These are phyloP conservation scores for Poa pratensis DNA, from an alignment of 176 grass and related monocot genomes.

Conservation along the genomic window DNA sequence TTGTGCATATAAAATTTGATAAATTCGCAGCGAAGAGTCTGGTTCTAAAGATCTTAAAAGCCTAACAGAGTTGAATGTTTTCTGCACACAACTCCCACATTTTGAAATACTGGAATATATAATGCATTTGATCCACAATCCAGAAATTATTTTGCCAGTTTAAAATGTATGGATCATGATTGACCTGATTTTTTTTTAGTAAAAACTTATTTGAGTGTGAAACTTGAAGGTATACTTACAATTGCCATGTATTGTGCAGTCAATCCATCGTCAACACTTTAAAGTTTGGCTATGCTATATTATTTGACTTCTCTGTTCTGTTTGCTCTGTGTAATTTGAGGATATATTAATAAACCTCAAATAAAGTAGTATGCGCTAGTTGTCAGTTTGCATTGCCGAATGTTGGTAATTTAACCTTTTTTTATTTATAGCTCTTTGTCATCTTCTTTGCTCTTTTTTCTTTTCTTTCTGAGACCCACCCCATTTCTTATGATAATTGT, in stretches of 20 bases:
- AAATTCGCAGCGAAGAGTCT: background rate
- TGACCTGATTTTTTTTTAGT: background rate
- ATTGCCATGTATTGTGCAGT: background rate
- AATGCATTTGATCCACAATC: background rate
- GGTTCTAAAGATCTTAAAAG: conserved; percentile 6
- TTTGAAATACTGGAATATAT: background rate
- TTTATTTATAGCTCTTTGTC: background rate
- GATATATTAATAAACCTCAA: background rate
- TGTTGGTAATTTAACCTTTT: background rate
- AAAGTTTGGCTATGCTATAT: conserved; percentile 1
- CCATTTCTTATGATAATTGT: background rate
- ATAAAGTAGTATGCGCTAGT: background rate
- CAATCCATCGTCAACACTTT: background rate
- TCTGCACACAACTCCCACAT: background rate
- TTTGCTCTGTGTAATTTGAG: conserved; percentile 4
- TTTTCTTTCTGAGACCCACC: background rate
- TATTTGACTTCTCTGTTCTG: conserved; percentile 5
- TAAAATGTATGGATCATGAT: background rate
- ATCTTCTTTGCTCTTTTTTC: background rate
- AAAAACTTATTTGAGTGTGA: background rate
- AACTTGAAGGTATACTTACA: conserved; percentile 25
- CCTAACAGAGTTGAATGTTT: background rate
- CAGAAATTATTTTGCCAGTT: background rate
- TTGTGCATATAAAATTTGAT: background rate
- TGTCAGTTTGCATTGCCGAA: background rate